Conservation (phyloP, 768 basidiomycete species). For the Lactifluus hygrophoroides region DNA sequence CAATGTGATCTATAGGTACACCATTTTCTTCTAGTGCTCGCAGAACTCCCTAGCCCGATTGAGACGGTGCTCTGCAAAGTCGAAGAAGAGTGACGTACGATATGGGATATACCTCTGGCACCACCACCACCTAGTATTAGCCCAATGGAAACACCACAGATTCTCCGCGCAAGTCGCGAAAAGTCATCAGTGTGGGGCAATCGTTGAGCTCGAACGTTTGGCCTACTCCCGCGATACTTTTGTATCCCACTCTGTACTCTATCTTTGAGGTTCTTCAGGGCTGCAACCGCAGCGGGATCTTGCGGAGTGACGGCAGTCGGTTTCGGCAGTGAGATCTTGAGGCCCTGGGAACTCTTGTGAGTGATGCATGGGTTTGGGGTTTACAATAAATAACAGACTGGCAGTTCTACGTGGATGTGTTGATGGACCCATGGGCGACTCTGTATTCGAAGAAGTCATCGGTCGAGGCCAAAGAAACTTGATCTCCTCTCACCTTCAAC, state of each 20-base stretch:
- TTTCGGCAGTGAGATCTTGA: constrained; percentile 60
- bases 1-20: constrained; percentile 91
- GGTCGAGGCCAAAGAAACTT: background rate
- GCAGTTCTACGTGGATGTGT: constrained; percentile 90
- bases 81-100: constrained; percentile 38
- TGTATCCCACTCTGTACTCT: constrained; percentile 84
- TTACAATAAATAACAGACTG: constrained; percentile 37
- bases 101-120: constrained; percentile 76
- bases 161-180: constrained; percentile 77
- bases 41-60: constrained; percentile 64
- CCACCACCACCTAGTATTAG: constrained; percentile 97
- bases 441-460: constrained; percentile 32
- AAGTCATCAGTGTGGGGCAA: constrained; percentile 87
- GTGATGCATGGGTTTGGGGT: background rate
- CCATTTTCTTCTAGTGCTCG: constrained; percentile 86
- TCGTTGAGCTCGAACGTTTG: constrained; percentile 60
- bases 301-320: constrained; percentile 42
- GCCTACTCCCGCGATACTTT: constrained; percentile 66
- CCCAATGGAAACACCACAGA: constrained; percentile 91
- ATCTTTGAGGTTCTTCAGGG: constrained; percentile 87
- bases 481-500: constrained; percentile 58
- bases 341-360: constrained; percentile 41
- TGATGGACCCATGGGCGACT: constrained; percentile 94
- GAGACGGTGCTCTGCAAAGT: constrained; percentile 22
- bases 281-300: constrained; percentile 82